Conservation (phyloP, 1,139 yeast species). For the Saccharomycopsis hybrid region DNA sequence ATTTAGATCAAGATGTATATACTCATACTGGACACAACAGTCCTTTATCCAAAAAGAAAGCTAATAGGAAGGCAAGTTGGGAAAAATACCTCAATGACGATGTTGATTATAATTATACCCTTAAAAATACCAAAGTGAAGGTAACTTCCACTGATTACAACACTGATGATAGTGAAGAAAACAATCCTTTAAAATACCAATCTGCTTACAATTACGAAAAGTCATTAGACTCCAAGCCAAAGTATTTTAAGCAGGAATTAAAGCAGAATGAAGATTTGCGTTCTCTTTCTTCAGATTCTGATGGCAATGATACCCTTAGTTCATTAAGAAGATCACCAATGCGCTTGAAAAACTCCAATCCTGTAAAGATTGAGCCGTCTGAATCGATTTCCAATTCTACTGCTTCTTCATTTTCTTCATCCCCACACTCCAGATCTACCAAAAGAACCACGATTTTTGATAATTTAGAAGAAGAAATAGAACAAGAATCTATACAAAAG, state of each 20-base stretch:
- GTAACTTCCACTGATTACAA: too few species aligned
- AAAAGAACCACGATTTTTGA: slow-evolving; percentile 15
- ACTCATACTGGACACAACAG: too few species aligned
- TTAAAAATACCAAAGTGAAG: too few species aligned
- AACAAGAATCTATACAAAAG: background rate
- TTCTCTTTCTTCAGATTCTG: background rate
- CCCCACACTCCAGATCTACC: background rate
- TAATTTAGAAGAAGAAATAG: slow-evolving; percentile 10
- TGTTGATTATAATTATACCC: too few species aligned
- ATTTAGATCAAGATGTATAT: too few species aligned
- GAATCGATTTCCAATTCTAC: background rate
- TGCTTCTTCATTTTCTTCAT: background rate
- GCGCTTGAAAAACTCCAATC: background rate
- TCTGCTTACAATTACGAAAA: slow-evolving; percentile 19
- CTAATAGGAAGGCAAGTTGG: too few species aligned
- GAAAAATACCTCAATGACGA: slow-evolving; percentile 9
- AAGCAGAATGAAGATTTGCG: too few species aligned
- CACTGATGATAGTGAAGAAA: too few species aligned
- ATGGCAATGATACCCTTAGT: background rate
- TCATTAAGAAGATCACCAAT: background rate
- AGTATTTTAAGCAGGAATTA: background rate
- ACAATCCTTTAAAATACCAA: slow-evolving; percentile 9
- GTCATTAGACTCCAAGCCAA: slow-evolving; percentile 7
- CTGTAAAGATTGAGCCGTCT: background rate
- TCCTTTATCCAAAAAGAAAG: too few species aligned